Evolutionary conservation across 805 yeast species (phyloP).

Genomic region (Kodamaea hsintzibuensis): DNA sequence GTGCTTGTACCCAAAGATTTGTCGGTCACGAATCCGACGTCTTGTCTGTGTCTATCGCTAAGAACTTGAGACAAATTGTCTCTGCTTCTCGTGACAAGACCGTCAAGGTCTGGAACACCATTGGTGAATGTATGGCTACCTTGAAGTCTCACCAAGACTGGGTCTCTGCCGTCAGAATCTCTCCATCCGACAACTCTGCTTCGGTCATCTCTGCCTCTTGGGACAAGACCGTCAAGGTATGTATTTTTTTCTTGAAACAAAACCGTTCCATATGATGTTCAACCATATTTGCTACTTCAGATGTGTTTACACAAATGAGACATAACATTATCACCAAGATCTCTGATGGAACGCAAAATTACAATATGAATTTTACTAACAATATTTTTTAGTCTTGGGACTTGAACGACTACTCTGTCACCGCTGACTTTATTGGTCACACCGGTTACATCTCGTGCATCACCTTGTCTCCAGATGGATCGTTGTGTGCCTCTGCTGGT

Average conservation of each 20-base stretch:
- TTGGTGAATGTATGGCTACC: conserved; percentile 95
- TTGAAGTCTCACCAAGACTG: conserved; percentile 97
- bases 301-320: conserved; percentile 89
- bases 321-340: conserved; percentile 95
- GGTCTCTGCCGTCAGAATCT: conserved; percentile 98
- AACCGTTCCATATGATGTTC: conserved; percentile 61
- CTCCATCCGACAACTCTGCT: conserved; percentile 74
- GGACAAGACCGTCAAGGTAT: conserved; percentile 98
- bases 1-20: conserved; percentile 91
- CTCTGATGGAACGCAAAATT: conserved; percentile 65
- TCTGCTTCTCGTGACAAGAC: conserved; percentile 99
- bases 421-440: conserved; percentile 99
- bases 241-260: conserved; percentile 41
- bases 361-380: conserved; percentile 27
- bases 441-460: conserved; percentile 97
- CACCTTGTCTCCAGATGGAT: conserved; percentile 99
- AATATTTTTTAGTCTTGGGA: conserved; percentile 88
- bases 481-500: conserved; percentile 99
- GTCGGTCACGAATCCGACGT: conserved; percentile 99
- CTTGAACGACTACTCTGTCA: conserved; percentile 75
- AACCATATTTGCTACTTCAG: conserved; percentile 99
- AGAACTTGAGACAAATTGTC: conserved; percentile 95
- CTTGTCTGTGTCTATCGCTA: conserved; percentile 92
- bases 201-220: conserved; percentile 96
- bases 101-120: conserved; percentile 98